A percentile compares a stretch with the other conserved stretches of the same genome.
These are phyloP conservation scores for Saxispiralis lemnorum DNA, from an alignment of 495 filamentous ascomycete genomes.

Conservation along the genomic window DNA sequence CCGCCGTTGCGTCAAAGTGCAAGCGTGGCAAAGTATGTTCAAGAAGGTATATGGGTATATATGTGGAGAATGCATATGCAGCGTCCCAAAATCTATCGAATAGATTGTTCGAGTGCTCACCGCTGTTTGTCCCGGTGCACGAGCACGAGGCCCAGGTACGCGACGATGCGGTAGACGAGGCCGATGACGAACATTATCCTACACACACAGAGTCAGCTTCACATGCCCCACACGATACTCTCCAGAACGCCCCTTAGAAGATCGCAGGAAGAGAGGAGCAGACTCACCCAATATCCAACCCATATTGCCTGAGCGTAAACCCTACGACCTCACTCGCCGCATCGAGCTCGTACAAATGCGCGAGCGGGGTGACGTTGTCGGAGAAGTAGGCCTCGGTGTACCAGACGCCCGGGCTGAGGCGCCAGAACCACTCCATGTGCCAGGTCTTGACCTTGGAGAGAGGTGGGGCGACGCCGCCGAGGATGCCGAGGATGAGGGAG, in stretches of 20 bases:
- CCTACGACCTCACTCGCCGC: constrained; percentile 23
- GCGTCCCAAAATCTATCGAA: too few species aligned
- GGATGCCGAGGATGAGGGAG: constrained; percentile 15
- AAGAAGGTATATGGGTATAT: too few species aligned
- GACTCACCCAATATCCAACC: constrained; percentile 24
- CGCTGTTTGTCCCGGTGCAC: constrained; percentile 14
- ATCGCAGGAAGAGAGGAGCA: not conserved
- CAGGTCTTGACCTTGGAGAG: constrained; percentile 6
- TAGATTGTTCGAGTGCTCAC: too few species aligned
- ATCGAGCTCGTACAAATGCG: constrained; percentile 30
- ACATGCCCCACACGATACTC: too few species aligned
- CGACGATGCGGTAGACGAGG: constrained; percentile 14
- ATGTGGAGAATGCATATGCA: too few species aligned
- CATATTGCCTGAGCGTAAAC: constrained; percentile 25
- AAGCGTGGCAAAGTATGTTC: too few species aligned
- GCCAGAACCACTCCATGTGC: constrained; percentile 40
- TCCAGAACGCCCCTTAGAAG: too few species aligned
- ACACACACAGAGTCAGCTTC: too few species aligned
- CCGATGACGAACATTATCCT: constrained; percentile 17
- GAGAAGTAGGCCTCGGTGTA: constrained; percentile 39
- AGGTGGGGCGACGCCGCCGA: constrained; percentile 1
- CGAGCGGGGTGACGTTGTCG: constrained; percentile 29
- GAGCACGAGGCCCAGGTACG: constrained; percentile 7
- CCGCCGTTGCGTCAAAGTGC: too few species aligned
- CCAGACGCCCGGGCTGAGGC: constrained; percentile 35